A percentile compares a stretch with the other conserved stretches of the same genome.
Conservation (phyloP, 495 filamentous ascomycete genomes). For the Penicillium coffeae region DNA sequence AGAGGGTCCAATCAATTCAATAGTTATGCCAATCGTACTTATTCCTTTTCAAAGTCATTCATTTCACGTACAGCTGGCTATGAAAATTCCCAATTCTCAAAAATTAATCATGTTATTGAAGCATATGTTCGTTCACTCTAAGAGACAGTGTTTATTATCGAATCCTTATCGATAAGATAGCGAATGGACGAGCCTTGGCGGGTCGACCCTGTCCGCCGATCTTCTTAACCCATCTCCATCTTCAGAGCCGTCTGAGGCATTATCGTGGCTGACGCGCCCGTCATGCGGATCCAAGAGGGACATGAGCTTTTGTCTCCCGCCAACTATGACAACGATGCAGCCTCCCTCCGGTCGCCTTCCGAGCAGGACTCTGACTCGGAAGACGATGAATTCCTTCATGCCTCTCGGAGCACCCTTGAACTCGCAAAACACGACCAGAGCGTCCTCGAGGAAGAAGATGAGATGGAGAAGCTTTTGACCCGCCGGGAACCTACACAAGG, state of each 20-base stretch:
- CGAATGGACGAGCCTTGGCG: conserved; percentile 2
- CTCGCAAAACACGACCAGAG: conserved; percentile 65
- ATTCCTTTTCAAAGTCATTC: too few species aligned
- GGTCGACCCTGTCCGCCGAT: conserved; percentile 7
- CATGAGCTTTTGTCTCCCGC: conserved; percentile 57
- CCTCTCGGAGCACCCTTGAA: conserved; percentile 66
- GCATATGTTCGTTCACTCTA: too few species aligned
- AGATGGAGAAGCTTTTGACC: conserved; percentile 72
- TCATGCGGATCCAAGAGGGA: conserved; percentile 19
- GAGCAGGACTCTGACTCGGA: conserved; percentile 76
- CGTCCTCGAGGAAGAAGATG: conserved; percentile 85
- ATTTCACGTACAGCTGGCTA: too few species aligned
- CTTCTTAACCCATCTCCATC: too few species aligned
- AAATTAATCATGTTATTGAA: too few species aligned
- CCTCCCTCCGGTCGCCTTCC: conserved; percentile 60
- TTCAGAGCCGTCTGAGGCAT: too few species aligned
- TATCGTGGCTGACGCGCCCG: conserved; percentile 20
- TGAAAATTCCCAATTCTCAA: too few species aligned
- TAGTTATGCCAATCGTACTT: too few species aligned
- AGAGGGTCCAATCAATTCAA: too few species aligned
- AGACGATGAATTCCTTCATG: conserved; percentile 63
- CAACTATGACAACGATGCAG: conserved; percentile 64
- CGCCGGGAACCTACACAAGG: conserved; percentile 47
- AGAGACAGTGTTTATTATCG: too few species aligned
- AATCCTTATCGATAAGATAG: neutral